Evolutionary conservation across 352 stramenopile genomes (phyloP).

Genomic region (Pythium plurisporium): DNA sequence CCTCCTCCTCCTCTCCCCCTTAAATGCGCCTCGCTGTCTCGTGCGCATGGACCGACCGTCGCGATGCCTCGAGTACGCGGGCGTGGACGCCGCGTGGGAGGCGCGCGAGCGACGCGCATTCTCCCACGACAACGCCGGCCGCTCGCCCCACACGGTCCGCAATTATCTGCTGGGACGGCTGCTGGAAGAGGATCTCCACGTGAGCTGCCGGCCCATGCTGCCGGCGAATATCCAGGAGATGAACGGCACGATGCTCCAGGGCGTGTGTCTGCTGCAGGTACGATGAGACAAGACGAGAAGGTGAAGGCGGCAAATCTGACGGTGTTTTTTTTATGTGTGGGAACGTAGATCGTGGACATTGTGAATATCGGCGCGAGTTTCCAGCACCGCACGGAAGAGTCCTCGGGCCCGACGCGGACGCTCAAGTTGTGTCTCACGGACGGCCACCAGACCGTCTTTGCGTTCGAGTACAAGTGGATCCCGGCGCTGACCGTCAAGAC

Average conservation of each 20-base stretch:
- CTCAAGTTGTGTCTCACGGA: constrained; percentile 84
- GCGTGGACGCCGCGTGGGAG: constrained; percentile 55
- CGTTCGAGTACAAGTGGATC: constrained; percentile 66
- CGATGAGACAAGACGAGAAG: neutral
- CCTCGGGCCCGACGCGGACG: constrained; percentile 52
- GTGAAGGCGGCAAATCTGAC: neutral
- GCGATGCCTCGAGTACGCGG: constrained; percentile 47
- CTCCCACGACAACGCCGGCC: constrained; percentile 7
- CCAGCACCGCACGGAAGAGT: constrained; percentile 65
- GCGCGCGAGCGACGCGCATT: constrained; percentile 27
- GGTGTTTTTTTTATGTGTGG: neutral
- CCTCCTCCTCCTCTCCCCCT: too few species aligned
- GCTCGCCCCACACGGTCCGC: constrained; percentile 7
- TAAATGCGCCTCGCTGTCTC: constrained; percentile 6
- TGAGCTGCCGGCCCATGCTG: constrained; percentile 61
- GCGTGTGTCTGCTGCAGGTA: constrained; percentile 74
- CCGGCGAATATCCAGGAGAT: constrained; percentile 40
- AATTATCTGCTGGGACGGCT: constrained; percentile 49
- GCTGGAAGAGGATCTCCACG: constrained; percentile 57
- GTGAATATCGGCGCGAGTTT: constrained; percentile 77
- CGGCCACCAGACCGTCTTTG: constrained; percentile 65
- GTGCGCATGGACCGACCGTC: constrained; percentile 14
- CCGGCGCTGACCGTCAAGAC: constrained; percentile 50
- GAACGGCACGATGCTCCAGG: constrained; percentile 50
- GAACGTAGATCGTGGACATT: constrained; percentile 61